Conservation (phyloP, 768 basidiomycete genomes). For the Suillus paluster region DNA sequence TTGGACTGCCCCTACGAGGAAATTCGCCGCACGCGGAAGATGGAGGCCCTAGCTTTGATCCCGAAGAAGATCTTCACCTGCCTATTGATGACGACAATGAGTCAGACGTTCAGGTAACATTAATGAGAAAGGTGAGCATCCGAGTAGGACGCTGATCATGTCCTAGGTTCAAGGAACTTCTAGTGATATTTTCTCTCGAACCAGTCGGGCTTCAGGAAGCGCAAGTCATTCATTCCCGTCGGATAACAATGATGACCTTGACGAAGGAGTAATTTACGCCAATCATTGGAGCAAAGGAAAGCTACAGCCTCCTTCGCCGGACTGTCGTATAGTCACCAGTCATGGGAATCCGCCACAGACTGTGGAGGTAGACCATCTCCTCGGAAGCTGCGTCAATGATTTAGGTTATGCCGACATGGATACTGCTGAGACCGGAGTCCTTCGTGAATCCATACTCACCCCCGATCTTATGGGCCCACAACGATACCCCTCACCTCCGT, state of each 20-base stretch:
- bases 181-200: background rate
- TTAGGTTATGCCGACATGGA: conserved; percentile 6
- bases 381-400: conserved; percentile 1
- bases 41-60: background rate
- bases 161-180: background rate
- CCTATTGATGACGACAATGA: background rate
- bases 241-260: background rate
- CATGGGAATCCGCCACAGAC: background rate
- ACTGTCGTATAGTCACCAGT: too few species aligned
- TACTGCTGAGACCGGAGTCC: background rate
- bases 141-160: background rate
- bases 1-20: background rate
- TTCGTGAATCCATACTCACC: background rate
- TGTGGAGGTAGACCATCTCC: background rate
- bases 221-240: background rate
- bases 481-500: conserved; percentile 17
- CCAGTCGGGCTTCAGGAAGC: background rate
- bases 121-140: background rate
- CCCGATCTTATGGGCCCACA: background rate
- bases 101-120: conserved; percentile 10
- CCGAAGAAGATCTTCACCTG: background rate
- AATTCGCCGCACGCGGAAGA: background rate
- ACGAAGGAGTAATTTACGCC: background rate
- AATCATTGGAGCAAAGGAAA: background rate
- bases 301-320: background rate